Base-by-base conservation (phyloP, 495 filamentous ascomycete species). In the Amphirosellinia nigrospora region DNA sequence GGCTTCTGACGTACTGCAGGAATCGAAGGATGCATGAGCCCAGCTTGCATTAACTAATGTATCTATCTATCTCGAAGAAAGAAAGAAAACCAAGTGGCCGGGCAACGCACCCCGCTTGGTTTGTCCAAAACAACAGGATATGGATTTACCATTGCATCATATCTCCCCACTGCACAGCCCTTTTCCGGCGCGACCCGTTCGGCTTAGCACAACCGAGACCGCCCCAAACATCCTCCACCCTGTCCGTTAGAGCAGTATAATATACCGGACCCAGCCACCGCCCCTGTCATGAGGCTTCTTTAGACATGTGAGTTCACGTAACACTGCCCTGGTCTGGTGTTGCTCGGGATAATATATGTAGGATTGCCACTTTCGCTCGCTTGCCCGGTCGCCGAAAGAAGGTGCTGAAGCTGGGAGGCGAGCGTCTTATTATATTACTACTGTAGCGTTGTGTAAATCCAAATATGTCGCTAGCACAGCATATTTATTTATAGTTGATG, bases 121-220 rank as follows among this genome's bases (percentile, higher is more conserved):
- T 45, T 30, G 41, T 50, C 23, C 52, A 60, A 61, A 50, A 39
- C 58, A 59, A 45, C 41, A 26, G 52, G 39, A 60, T 36, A 41
- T 45, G 34, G 55, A 34, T 30, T 41, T 4, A 21, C 34, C 26
- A 62, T 70, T 64, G 60, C 60, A 70, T 70, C 68, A 70, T 69
- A 56, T 43, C 60, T 70, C 68, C 52, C 68, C 68, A 56, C 36
- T 28, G n/a, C 53, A 28, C 39, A 41, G 43, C 66, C 43, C 41
- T 41, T 41, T 26, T 45, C 56, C 39, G 52, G 46, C 48, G 43
- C 43, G 45, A 60, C 67, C 59, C 59, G 56, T 62, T 62, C 56
- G 66, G 56, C 43, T 48, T 56, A 55, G 38, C 64, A 36, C 21
- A 58, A 21, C 52, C 52, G 64, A 58, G 36, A 30, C 5, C 53